Conservation (phyloP, 805 yeast species). For the Schwanniomyces occidentalis region DNA sequence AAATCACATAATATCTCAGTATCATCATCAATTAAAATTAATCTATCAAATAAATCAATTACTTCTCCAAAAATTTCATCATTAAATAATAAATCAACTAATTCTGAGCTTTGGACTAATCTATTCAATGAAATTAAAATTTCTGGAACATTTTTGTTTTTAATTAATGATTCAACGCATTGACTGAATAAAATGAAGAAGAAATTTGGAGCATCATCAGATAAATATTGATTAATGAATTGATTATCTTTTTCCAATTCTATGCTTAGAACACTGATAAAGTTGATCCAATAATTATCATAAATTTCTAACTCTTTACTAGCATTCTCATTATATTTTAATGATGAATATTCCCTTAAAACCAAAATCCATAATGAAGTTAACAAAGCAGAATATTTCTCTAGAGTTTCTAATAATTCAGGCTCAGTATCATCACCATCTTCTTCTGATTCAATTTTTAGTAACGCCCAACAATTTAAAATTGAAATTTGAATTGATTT, state of each 20-base stretch:
- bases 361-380: slow-evolving; percentile 79
- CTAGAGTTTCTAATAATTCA: slow-evolving; percentile 50
- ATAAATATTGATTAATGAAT: slow-evolving; percentile 48
- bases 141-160: slow-evolving; percentile 44
- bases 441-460: slow-evolving; percentile 36
- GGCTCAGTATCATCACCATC: slow-evolving; percentile 31
- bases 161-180: slow-evolving; percentile 72
- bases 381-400: slow-evolving; percentile 58
- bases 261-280: slow-evolving; percentile 72
- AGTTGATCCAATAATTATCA: slow-evolving; percentile 69
- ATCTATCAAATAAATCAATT: slow-evolving; percentile 72
- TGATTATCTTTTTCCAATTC: slow-evolving; percentile 53
- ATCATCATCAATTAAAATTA: slow-evolving; percentile 61
- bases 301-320: slow-evolving; percentile 49
- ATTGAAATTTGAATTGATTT: slow-evolving; percentile 59
- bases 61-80: slow-evolving; percentile 73
- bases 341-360: slow-evolving; percentile 69
- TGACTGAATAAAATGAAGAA: slow-evolving; percentile 81
- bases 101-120: slow-evolving; percentile 55
- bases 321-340: slow-evolving; percentile 51
- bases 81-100: slow-evolving; percentile 60
- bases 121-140: slow-evolving; percentile 50
- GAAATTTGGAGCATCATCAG: slow-evolving; percentile 61
- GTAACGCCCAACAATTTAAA: slow-evolving; percentile 72
- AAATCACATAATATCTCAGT: slow-evolving; percentile 61